Percentiles rank a stretch among this genome's conserved stretches.
These are phyloP conservation scores for Talaromyces albobiverticillius DNA, from an alignment of 2,329 filamentous ascomycete species.

Conservation along the genomic window DNA sequence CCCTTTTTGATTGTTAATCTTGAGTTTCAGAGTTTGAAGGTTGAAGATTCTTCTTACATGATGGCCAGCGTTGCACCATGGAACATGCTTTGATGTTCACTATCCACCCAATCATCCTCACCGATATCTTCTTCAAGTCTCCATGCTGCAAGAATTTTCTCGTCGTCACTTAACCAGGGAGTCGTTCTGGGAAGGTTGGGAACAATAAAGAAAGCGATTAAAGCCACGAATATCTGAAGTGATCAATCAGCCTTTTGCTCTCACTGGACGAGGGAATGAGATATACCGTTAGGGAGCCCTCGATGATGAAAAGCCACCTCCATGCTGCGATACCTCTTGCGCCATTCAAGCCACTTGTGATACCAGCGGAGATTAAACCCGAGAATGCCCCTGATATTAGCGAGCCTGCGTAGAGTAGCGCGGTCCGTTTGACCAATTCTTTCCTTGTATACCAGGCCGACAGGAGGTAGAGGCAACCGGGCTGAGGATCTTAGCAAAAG, in stretches of 20 bases:
- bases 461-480: conserved; percentile 63
- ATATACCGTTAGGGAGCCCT: conserved; percentile 30
- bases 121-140: conserved; percentile 63
- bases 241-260: not conserved
- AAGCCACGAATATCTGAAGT: conserved; percentile 52
- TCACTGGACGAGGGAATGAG: not conserved
- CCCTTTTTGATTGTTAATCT: conserved; percentile 11
- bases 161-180: conserved; percentile 58
- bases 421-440: conserved; percentile 18
- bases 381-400: conserved; percentile 42
- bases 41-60: not conserved
- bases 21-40: not conserved
- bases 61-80: not conserved
- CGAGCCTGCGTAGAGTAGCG: conserved; percentile 46
- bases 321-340: conserved; percentile 39
- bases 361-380: conserved; percentile 37
- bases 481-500: conserved; percentile 24
- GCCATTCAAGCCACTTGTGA: conserved; percentile 31
- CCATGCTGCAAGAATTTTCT: conserved; percentile 58
- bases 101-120: conserved; percentile 60
- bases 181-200: conserved; percentile 66
- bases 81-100: conserved; percentile 48
- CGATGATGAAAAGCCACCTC: conserved; percentile 53
- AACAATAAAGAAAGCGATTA: conserved; percentile 57
- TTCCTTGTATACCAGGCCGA: conserved; percentile 63